A percentile compares a stretch with the other conserved stretches of the same genome.
Evolutionary conservation across 106 monocot species (phyloP).

Genomic region (Allium fistulosum): DNA sequence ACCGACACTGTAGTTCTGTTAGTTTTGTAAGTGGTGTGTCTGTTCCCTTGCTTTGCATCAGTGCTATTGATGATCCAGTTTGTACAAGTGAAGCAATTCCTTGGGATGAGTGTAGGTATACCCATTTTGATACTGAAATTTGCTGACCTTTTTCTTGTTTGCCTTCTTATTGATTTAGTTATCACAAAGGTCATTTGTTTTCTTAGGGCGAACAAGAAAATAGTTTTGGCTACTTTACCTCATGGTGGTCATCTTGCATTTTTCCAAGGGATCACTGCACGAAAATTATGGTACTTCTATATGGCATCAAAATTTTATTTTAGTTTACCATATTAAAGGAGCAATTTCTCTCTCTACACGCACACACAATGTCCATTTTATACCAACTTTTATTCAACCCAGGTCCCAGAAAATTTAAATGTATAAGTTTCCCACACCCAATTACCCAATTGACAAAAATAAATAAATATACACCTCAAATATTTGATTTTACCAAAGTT

Average conservation of each 20-base stretch:
- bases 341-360: too few relatives aligned
- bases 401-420: too few relatives aligned
- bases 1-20: conserved; percentile 75
- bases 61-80: conserved; percentile 92
- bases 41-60: conserved; percentile 78
- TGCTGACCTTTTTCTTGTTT: too few relatives aligned
- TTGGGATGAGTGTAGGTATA: conserved; percentile 95
- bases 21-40: conserved; percentile 60
- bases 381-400: too few relatives aligned
- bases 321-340: neutral
- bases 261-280: conserved; percentile 74
- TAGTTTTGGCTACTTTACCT: conserved; percentile 71
- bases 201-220: conserved; percentile 75
- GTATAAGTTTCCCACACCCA: too few relatives aligned
- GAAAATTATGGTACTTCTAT: conserved; percentile 56
- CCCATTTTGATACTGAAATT: too few relatives aligned
- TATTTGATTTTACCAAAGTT: too few relatives aligned
- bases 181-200: neutral
- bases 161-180: neutral
- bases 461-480: too few relatives aligned
- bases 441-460: too few relatives aligned
- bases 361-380: too few relatives aligned
- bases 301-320: neutral
- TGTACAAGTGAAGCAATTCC: conserved; percentile 98
- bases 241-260: conserved; percentile 96